A percentile compares a stretch with the other conserved stretches of the same genome.
phyloP scores from a whole-genome alignment of 176 grass and related monocot species.

The Zizania latifolia region DNA sequence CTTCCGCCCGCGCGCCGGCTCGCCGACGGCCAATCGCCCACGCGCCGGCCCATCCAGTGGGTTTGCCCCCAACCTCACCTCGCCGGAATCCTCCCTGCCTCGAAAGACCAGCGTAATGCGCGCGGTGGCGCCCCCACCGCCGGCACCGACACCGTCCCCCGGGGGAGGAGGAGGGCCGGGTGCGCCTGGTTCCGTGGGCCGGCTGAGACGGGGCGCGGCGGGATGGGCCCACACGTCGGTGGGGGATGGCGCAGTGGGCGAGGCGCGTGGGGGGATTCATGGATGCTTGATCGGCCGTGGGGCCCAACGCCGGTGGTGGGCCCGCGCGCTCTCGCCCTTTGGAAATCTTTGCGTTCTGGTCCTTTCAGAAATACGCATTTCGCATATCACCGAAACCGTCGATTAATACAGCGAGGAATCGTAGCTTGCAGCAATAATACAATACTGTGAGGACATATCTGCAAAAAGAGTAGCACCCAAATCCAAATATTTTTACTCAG shows the following conservation, averaged over 20 bases:
- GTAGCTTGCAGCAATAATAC: rapidly evolving
- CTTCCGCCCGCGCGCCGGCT: not conserved
- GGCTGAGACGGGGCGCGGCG: too few species aligned
- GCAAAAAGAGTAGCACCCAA: not conserved
- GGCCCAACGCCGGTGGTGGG: not conserved
- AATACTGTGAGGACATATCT: not conserved
- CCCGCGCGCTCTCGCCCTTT: not conserved
- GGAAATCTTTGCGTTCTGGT: not conserved
- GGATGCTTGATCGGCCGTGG: not conserved
- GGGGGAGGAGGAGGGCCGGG: not conserved
- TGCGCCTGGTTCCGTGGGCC: not conserved
- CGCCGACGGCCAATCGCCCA: too few species aligned
- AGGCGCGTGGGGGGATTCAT: not conserved
- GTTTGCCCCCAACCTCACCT: conserved; percentile 18
- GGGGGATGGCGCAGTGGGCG: not conserved
- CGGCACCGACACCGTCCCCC: not conserved
- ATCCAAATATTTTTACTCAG: not conserved
- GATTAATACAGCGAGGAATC: too few species aligned
- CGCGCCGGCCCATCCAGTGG: not conserved
- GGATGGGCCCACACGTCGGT: not conserved
- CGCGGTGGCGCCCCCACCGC: too few species aligned
- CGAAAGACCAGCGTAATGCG: not conserved
- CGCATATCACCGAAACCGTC: not conserved
- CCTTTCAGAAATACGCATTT: not conserved
- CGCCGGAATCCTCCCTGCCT: not conserved